Evolutionary conservation across 768 basidiomycete species (phyloP).

Genomic region (Mycena venus): DNA sequence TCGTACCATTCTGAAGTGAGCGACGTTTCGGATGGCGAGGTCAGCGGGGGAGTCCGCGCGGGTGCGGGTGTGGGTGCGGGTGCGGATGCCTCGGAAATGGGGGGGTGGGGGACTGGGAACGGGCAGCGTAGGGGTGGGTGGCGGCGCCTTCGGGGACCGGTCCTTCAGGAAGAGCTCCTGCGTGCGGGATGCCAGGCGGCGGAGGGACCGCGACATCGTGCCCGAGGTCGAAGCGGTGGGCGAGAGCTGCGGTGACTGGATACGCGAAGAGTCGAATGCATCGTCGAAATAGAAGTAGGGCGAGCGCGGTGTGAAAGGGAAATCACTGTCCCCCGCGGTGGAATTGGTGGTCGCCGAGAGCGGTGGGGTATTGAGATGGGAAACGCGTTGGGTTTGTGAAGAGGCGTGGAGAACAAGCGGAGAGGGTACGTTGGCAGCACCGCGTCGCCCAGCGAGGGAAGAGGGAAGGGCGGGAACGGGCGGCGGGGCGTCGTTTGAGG

Average conservation of each 20-base stretch:
- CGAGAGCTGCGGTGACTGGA: background rate
- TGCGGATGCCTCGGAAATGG: background rate
- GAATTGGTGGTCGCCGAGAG: constrained; percentile 11
- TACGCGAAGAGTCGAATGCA: background rate
- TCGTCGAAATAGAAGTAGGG: constrained; percentile 35
- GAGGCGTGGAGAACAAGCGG: background rate
- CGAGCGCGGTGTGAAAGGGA: constrained; percentile 12
- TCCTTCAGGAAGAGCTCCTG: constrained; percentile 16
- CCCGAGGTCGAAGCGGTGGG: background rate
- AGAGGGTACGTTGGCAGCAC: background rate
- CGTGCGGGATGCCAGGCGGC: constrained; percentile 26
- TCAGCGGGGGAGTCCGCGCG: background rate
- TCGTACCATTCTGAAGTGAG: constrained; percentile 27
- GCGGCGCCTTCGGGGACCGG: background rate
- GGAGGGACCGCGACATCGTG: constrained; percentile 15
- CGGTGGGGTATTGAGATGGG: constrained; percentile 1
- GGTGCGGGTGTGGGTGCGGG: background rate
- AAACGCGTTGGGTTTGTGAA: background rate
- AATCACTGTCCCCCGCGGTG: constrained; percentile 1
- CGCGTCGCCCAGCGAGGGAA: constrained; percentile 11
- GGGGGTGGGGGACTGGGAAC: background rate
- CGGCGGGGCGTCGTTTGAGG: background rate
- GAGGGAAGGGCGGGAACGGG: background rate
- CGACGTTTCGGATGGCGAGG: constrained; percentile 8
- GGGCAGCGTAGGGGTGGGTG: background rate